Evolutionary conservation across 2,329 filamentous ascomycete species (phyloP).

Genomic region (Colletotrichum tabaci): DNA sequence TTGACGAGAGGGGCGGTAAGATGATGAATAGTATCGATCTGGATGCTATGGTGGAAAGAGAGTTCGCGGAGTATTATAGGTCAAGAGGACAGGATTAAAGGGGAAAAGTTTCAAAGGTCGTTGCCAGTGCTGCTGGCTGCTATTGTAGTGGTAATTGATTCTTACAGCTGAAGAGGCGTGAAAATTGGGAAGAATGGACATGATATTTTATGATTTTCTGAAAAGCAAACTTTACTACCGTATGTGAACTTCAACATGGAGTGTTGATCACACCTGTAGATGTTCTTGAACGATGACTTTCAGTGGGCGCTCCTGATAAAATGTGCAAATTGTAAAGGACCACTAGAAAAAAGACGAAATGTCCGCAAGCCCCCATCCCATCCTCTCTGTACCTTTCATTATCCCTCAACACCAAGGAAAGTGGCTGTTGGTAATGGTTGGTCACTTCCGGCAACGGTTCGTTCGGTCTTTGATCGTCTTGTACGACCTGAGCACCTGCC

Average conservation of each 20-base stretch:
- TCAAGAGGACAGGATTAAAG: background rate
- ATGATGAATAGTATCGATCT: slow-evolving; percentile 25
- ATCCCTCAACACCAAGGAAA: background rate
- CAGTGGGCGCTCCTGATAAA: no score
- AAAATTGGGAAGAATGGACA: no score
- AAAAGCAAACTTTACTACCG: no score
- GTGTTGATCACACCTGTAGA: no score
- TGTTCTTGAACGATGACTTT: no score
- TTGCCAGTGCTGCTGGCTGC: background rate
- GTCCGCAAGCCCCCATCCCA: background rate
- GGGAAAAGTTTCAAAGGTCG: background rate
- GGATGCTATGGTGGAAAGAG: slow-evolving; percentile 6
- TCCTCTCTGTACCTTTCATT: background rate
- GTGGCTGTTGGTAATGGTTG: background rate
- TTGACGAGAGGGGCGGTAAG: background rate
- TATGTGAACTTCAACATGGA: no score
- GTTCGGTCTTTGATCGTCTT: background rate
- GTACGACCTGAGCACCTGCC: slow-evolving; percentile 1
- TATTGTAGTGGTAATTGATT: background rate
- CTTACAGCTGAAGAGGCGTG: background rate
- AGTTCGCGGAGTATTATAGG: background rate
- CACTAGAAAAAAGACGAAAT: background rate
- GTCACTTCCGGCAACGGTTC: background rate
- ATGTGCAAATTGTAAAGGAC: background rate
- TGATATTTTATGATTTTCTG: no score